A percentile compares a stretch with the other conserved stretches of the same genome.
Evolutionary conservation across 805 yeast genomes (phyloP).

Genomic region (Maudiozyma turicensis): DNA sequence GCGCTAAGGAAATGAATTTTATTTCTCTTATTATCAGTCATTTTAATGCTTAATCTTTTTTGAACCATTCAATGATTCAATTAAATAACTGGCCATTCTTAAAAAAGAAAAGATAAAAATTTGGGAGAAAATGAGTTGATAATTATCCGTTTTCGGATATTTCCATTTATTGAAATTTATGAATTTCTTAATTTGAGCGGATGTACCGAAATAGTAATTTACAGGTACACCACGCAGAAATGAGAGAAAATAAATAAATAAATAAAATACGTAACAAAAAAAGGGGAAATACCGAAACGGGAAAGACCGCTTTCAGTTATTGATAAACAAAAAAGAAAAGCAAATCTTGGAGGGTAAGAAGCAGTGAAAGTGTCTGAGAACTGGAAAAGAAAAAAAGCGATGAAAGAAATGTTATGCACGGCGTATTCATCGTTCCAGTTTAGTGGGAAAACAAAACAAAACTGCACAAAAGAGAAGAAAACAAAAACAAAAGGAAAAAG

Average conservation of each 20-base stretch:
- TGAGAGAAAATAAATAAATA: neutral
- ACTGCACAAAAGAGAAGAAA: neutral
- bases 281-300: neutral
- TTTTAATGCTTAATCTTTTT: no score
- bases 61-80: no score
- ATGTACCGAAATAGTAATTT: neutral
- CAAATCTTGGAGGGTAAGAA: no score
- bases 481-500: no score
- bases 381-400: neutral
- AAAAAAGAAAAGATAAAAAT: neutral
- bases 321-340: neutral
- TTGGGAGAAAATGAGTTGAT: neutral
- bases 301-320: neutral
- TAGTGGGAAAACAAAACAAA: neutral
- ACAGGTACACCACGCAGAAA: neutral
- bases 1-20: no score
- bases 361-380: neutral
- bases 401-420: neutral
- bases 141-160: neutral
- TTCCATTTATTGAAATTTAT: neutral
- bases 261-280: neutral
- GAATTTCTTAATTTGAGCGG: no score
- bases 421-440: neutral
- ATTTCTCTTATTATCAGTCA: no score
- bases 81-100: no score